Evolutionary conservation across 257 asterid species (phyloP), one percentile per base, ranked within the genome.

Genomic region (Ligustrum vulgare): DNA sequence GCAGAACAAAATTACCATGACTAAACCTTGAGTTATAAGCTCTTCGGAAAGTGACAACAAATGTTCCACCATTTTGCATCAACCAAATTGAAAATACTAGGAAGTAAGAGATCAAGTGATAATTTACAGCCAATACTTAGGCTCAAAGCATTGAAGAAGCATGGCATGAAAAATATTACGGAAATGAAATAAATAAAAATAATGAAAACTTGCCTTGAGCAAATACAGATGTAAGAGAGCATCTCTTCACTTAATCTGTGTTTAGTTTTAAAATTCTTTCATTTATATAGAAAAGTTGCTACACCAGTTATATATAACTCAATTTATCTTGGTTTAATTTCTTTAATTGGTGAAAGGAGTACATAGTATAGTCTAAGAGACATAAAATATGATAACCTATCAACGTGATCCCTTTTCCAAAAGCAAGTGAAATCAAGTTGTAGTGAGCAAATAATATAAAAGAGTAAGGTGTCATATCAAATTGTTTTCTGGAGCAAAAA

Each of bases 21-120:
- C 98, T 95, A 83, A 95, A 95, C 70, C 98, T 98, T 18, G 99
- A 92, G 92, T 95, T 98, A 83, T 95, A 95, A 77, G 99, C 99
- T 82, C 98, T 87, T 75, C 98, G 99, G 80, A 95, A 95, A 62
- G 99, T 95, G 84, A 95, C 96, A 64, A 95, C 99, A 86, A 93
- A 93, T 70, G 93, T 98, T 79, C 99, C 99, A 45, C 97, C 93
- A 87, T 95, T 91, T 81, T 95, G 99, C 79, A 95, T 94, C 88
- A 95, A 80, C 96, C 98, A 93, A 80, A 79, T 63, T 73, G 60
- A 82, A 83, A 64, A 63, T 28, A 74, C 32, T 54, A 68, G 70
- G 15, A 71, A 47, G 70, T 75, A 67, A 75, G 78, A 67, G 75
- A 35, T 54, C 39, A 67, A 23, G 8, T 4, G 23, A 41, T 28